A percentile compares a stretch with the other conserved stretches of the same genome.
phyloP scores from a whole-genome alignment of 257 asterid species.

The Gentiana macrophylla region DNA sequence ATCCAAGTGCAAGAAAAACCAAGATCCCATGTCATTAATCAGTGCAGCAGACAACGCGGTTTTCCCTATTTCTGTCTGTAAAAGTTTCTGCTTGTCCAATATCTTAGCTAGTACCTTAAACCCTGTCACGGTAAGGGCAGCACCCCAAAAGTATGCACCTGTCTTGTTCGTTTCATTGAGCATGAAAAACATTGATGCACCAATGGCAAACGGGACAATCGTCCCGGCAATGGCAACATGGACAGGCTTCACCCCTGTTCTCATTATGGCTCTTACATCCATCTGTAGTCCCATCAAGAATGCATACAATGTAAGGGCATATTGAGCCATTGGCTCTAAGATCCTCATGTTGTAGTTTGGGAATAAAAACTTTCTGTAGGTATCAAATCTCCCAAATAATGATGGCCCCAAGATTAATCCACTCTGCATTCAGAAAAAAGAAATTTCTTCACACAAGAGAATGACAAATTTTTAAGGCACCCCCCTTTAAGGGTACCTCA shows the following conservation, averaged over 20 bases:
- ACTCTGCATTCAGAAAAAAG: slow-evolving; percentile 28
- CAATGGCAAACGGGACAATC: slow-evolving; percentile 44
- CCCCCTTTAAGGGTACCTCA: no score
- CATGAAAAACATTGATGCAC: slow-evolving; percentile 34
- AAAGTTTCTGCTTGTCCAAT: slow-evolving; percentile 56
- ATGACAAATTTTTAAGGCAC: no score
- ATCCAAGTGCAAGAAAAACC: slow-evolving; percentile 55
- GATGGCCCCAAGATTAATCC: slow-evolving; percentile 83
- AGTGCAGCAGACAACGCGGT: slow-evolving; percentile 45
- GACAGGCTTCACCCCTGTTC: slow-evolving; percentile 45
- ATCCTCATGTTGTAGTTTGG: slow-evolving; percentile 50
- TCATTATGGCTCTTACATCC: slow-evolving; percentile 41
- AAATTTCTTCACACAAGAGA: neutral
- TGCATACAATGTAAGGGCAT: slow-evolving; percentile 54
- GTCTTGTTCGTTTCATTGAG: neutral
- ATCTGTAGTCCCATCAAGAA: slow-evolving; percentile 66
- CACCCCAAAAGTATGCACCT: slow-evolving; percentile 78
- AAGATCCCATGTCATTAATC: slow-evolving; percentile 44
- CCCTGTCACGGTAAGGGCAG: slow-evolving; percentile 60
- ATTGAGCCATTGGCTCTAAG: slow-evolving; percentile 84
- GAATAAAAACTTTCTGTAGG: slow-evolving; percentile 30
- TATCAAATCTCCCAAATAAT: slow-evolving; percentile 34
- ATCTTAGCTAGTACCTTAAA: slow-evolving; percentile 41
- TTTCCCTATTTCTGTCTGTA: slow-evolving; percentile 68
- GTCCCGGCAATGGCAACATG: slow-evolving; percentile 51